Conservation (phyloP, 2,329 filamentous ascomycete genomes). For the Corinectria fuckeliana region DNA sequence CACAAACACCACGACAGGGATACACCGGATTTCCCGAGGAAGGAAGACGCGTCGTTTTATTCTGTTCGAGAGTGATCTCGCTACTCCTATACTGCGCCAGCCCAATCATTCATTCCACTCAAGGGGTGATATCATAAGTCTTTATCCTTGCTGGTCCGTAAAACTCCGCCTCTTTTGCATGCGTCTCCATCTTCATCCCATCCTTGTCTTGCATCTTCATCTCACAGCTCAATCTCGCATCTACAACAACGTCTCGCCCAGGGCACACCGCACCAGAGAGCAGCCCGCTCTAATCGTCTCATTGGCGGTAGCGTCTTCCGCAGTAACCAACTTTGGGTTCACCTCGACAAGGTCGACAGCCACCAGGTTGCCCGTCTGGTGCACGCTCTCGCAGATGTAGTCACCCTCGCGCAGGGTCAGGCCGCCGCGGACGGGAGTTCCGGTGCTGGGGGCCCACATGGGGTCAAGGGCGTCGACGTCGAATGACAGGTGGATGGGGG, state of each 20-base stretch:
- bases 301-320: conserved; percentile 61
- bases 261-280: conserved; percentile 86
- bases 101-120: conserved; percentile 38
- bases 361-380: conserved; percentile 78
- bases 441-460: conserved; percentile 94
- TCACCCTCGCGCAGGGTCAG: conserved; percentile 94
- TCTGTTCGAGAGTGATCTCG: conserved; percentile 39
- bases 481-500: conserved; percentile 95
- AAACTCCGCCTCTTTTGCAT: conserved; percentile 7
- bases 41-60: conserved; percentile 37
- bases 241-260: conserved; percentile 88
- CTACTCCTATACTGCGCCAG: conserved; percentile 33
- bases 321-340: conserved; percentile 72
- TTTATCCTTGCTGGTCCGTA: conserved; percentile 21
- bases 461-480: conserved; percentile 97
- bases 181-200: neutral
- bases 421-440: conserved; percentile 91
- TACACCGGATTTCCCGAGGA: conserved; percentile 19
- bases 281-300: conserved; percentile 92
- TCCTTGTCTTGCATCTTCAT: too few species aligned
- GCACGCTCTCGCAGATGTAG: conserved; percentile 90
- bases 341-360: conserved; percentile 86
- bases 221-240: neutral
- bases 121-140: conserved; percentile 31
- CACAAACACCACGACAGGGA: neutral